These are phyloP conservation scores for Salix koriyanagi DNA, from an alignment of 345 rosid genomes.

Conservation along the genomic window DNA sequence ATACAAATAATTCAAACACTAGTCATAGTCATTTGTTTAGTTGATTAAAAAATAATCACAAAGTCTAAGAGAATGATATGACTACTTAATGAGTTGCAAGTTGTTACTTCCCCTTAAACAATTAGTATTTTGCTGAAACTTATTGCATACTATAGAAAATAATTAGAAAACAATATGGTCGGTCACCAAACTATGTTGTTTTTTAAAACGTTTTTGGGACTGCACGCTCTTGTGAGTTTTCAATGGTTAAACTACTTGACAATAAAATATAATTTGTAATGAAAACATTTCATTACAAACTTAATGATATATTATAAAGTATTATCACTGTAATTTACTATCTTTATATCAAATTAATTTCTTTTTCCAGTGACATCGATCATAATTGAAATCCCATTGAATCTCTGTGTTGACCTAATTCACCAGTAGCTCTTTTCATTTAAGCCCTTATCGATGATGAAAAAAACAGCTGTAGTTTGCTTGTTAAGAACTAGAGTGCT, in stretches of 20 bases:
- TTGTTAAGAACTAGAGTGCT: not conserved
- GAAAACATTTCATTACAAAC: not conserved
- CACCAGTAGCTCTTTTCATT: not conserved
- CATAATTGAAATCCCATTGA: not conserved
- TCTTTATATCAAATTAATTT: not conserved
- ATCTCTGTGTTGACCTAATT: no score
- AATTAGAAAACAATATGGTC: no score
- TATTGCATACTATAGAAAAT: not conserved
- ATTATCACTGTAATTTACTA: not conserved
- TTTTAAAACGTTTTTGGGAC: no score
- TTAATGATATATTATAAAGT: not conserved
- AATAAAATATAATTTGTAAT: not conserved
- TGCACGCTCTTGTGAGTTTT: not conserved
- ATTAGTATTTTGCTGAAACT: not conserved
- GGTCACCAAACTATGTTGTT: no score
- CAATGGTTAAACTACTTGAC: not conserved
- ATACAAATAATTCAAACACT: not conserved
- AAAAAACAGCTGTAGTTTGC: not conserved
- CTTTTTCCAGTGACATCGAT: not conserved
- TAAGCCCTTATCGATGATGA: not conserved
- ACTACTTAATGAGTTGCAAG: not conserved
- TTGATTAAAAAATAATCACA: not conserved
- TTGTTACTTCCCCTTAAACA: not conserved
- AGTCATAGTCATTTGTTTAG: not conserved
- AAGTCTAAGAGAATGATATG: not conserved